Base-by-base conservation (phyloP, 2,329 filamentous ascomycete genomes). In the Pseudogymnoascus sp. region DNA sequence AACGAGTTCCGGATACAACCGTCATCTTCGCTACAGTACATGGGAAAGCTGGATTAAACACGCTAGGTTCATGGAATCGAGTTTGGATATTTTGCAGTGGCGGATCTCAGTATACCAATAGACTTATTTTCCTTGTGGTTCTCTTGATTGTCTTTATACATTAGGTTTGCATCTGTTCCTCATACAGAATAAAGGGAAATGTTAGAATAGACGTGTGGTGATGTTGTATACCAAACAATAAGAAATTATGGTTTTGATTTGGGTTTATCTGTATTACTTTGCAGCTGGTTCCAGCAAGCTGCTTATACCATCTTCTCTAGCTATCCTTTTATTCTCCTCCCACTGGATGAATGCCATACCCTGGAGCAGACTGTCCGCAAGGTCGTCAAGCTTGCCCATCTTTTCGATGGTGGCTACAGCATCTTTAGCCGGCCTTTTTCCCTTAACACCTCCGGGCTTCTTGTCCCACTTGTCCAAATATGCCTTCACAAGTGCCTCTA, bases 311-410 rank as follows among this genome's bases (percentile, higher is more conserved):
- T 56, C 28, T 16, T 68, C 66, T 3, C 73, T 63, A 1, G 78
- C 69, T 11, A 67, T 67, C 25, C 70, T 71, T 66, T 75, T 77
- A 68, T 89, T 89, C 68, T 80, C 76, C 71, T 91, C 84, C 91
- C 91, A 96, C 65, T 86, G 81, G 38, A 91, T 74, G 86, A 89
- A 93, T 2, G 89, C 87, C 64, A 91, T 79, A 1, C 86, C 91
- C 73, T 96, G 91, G 62, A 95, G 73, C 25, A 95, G 76, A 72
- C 87, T 89, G 76, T 96, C 91, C 0, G 90, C 89, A 60, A 96
- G 75, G 76, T 96, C 91, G 74, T 96, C 91, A 62, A 93, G 74
- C 74, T 95, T 95, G n/a, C 67, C 73, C 59, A 72, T 67, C 64
- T 69, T 69, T 63, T 70, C 68, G 28, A 71, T 64, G 66, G 72